Base-by-base conservation (phyloP, 1,139 yeast species). In the Saccharomyces hybrid region DNA sequence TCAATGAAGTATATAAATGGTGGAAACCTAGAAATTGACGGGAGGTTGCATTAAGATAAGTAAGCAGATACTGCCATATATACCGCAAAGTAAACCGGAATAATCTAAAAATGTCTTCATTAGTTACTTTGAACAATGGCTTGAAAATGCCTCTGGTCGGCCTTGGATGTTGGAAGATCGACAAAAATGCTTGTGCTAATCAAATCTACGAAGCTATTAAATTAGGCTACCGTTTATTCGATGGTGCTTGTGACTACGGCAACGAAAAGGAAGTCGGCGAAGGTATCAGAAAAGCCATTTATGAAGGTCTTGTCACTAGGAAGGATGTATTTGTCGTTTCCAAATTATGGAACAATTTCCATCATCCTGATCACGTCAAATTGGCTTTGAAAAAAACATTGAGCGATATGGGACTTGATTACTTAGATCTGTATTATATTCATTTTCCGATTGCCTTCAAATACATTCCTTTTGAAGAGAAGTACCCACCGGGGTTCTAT, bases 361-460 rank as follows among this genome's bases (percentile, higher is more conserved):
- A 87, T 70, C 83, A 82, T 69, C 77, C 78, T 53, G 66, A 70
- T 50, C 63, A 70, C 50, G 88, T 82, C 54, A 72, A 70, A 59
- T 61, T 67, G 54, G 89, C 89, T 16, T 73, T 86, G 63, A 74
- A 82, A 60, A 82, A 78, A 64, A 84, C 88, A 56, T 77, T 88
- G 65, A 60, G 70, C 32, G 93, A 86, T 66, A 75, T 86, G 73
- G 73, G 78, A 38, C 73, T 86, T 63, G 93, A 86, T 47, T 86
- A 84, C 73, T 62, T 86, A 59, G 95, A 86, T 72, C 72, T 86
- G 65, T 86, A 79, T 73, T 84, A 84, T 74, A 84, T 86, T 69
- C 95, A 87, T 68, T 86, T 86, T 82, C 93, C 93, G 68, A 76
- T 86, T 70, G 85, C 93, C 25, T 81, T 82, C 73, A 84, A 83